Evolutionary conservation across 345 rosid genomes (phyloP).

Genomic region (Heritiera littoralis): DNA sequence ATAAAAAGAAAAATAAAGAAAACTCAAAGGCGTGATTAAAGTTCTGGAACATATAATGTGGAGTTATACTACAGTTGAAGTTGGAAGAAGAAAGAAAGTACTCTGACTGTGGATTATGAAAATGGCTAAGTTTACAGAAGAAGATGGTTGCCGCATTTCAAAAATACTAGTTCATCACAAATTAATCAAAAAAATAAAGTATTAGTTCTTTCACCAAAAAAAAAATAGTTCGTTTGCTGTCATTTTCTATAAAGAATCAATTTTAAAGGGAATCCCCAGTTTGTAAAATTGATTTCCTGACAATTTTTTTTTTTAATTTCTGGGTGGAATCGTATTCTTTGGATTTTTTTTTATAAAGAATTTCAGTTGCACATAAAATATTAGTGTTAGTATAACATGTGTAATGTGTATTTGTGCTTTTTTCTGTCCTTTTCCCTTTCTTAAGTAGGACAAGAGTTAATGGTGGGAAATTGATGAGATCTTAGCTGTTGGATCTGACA

Average conservation of each 20-base stretch:
- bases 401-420: neutral
- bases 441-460: neutral
- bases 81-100: constrained; percentile 7
- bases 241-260: constrained; percentile 15
- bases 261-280: constrained; percentile 17
- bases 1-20: neutral
- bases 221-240: constrained; percentile 4
- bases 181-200: too few relatives aligned
- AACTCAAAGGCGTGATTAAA: constrained; percentile 31
- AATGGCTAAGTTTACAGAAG: constrained; percentile 8
- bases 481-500: constrained; percentile 10
- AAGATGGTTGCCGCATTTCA: neutral
- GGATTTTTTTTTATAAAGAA: neutral
- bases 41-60: constrained; percentile 14
- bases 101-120: constrained; percentile 8
- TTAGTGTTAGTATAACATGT: neutral
- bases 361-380: neutral
- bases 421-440: neutral
- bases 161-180: neutral
- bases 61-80: constrained; percentile 1
- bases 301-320: neutral
- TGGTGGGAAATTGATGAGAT: constrained; percentile 13
- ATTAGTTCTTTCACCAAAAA: too few relatives aligned
- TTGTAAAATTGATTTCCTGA: constrained; percentile 16
- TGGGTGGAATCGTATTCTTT: constrained; percentile 4